These are phyloP conservation scores for Pichia kudriavzevii DNA, from an alignment of 1,139 yeast genomes.

Conservation along the genomic window DNA sequence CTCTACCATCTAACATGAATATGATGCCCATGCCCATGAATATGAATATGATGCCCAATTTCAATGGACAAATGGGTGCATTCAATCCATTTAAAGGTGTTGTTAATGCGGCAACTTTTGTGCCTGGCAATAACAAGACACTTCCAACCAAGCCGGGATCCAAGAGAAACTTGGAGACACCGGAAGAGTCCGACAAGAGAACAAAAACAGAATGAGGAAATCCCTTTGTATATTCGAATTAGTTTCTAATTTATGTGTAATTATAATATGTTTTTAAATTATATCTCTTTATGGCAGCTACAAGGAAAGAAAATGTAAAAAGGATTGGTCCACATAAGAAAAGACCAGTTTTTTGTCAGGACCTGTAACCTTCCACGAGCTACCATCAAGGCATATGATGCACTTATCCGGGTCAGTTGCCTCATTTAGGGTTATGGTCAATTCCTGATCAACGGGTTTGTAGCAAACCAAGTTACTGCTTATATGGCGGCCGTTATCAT, in stretches of 20 bases:
- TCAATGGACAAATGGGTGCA: constrained; percentile 3
- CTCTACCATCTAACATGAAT: too few relatives aligned
- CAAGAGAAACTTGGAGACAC: constrained; percentile 18
- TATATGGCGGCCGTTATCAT: constrained; percentile 50
- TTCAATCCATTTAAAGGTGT: constrained; percentile 1
- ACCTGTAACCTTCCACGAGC: constrained; percentile 13
- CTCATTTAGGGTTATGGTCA: constrained; percentile 24
- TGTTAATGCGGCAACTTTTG: not conserved
- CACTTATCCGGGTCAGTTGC: constrained; percentile 2
- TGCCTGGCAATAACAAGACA: not conserved
- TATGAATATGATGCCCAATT: constrained; percentile 5
- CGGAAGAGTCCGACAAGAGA: constrained; percentile 18
- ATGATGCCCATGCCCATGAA: constrained; percentile 2
- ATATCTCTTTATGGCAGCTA: not conserved
- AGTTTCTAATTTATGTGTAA: constrained; percentile 1
- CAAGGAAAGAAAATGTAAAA: constrained; percentile 6
- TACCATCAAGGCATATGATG: constrained; percentile 50
- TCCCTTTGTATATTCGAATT: not conserved
- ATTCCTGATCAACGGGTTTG: constrained; percentile 5
- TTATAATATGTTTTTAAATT: constrained; percentile 1
- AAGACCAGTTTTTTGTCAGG: constrained; percentile 9
- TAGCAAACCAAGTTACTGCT: constrained; percentile 39
- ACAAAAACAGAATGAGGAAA: constrained; percentile 15
- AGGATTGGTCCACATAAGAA: constrained; percentile 7
- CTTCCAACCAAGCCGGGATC: constrained; percentile 15